These are phyloP conservation scores for Helianthus annuus DNA, from an alignment of 129 eudicot genomes.

Conservation along the genomic window DNA sequence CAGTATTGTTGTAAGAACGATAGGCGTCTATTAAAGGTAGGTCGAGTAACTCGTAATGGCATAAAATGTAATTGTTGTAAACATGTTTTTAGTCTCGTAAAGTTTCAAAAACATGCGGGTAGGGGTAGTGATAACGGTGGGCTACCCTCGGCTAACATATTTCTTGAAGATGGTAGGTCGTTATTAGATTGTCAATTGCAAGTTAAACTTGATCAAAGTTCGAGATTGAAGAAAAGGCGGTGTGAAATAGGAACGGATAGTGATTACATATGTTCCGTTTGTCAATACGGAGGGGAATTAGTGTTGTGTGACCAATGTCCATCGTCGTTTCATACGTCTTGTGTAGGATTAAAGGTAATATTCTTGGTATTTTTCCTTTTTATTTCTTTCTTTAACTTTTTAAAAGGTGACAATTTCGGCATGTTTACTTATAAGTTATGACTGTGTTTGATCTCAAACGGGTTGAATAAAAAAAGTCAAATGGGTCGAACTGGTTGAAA, in stretches of 20 bases:
- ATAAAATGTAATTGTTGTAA: slow-evolving; percentile 84
- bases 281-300: slow-evolving; percentile 78
- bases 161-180: slow-evolving; percentile 78
- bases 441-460: not conserved
- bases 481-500: not conserved
- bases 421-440: not conserved
- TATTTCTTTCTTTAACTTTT: slow-evolving; percentile 1
- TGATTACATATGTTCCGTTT: slow-evolving; percentile 75
- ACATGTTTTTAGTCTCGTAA: slow-evolving; percentile 43
- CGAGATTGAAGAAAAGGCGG: slow-evolving; percentile 28
- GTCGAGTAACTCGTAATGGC: slow-evolving; percentile 72
- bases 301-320: slow-evolving; percentile 85
- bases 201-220: slow-evolving; percentile 22
- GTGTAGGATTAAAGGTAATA: slow-evolving; percentile 65
- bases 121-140: slow-evolving; percentile 46
- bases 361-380: slow-evolving; percentile 1
- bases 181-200: slow-evolving; percentile 62
- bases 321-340: slow-evolving; percentile 68
- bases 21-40: slow-evolving; percentile 44
- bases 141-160: slow-evolving; percentile 58
- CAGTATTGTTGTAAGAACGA: slow-evolving; percentile 40
- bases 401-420: not conserved
- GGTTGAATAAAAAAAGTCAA: not conserved
- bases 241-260: slow-evolving; percentile 45
- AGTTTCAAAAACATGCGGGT: slow-evolving; percentile 76